Evolutionary conservation across 768 basidiomycete species (phyloP).

Genomic region (Lentinula boryana): DNA sequence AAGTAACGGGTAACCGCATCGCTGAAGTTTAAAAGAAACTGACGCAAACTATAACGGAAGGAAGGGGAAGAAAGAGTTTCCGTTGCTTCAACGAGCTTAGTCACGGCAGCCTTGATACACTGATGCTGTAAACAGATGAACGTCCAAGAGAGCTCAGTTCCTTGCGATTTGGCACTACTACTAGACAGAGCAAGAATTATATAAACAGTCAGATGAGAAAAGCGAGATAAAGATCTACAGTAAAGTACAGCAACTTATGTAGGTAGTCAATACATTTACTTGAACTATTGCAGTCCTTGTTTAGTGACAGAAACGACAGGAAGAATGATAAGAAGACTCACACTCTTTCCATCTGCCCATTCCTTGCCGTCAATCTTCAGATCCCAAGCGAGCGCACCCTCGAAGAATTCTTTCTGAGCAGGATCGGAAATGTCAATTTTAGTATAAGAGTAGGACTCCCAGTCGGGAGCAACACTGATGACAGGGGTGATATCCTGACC

Average conservation of each 20-base stretch:
- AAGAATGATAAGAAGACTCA: conserved; percentile 34
- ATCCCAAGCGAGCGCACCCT: conserved; percentile 92
- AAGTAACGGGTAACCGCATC: not conserved
- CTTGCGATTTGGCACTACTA: not conserved
- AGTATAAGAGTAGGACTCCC: conserved; percentile 81
- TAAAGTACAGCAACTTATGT: not conserved
- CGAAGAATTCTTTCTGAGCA: conserved; percentile 85
- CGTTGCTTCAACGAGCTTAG: no score
- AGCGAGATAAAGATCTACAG: not conserved
- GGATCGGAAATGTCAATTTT: conserved; percentile 69
- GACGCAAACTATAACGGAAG: not conserved
- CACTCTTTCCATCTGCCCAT: conserved; percentile 89
- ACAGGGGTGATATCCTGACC: conserved; percentile 70
- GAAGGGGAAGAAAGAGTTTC: not conserved
- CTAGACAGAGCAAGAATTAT: not conserved
- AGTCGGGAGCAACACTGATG: conserved; percentile 83
- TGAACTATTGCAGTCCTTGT: conserved; percentile 20
- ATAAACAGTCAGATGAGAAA: not conserved
- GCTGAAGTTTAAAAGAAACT: not conserved
- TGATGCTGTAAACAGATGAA: no score
- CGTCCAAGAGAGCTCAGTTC: not conserved
- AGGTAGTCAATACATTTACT: conserved; percentile 17
- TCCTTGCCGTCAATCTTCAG: conserved; percentile 81
- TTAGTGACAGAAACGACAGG: conserved; percentile 8
- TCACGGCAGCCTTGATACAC: no score